Conservation (phyloP, 345 rosid genomes). For the Salix arbutifolia region DNA sequence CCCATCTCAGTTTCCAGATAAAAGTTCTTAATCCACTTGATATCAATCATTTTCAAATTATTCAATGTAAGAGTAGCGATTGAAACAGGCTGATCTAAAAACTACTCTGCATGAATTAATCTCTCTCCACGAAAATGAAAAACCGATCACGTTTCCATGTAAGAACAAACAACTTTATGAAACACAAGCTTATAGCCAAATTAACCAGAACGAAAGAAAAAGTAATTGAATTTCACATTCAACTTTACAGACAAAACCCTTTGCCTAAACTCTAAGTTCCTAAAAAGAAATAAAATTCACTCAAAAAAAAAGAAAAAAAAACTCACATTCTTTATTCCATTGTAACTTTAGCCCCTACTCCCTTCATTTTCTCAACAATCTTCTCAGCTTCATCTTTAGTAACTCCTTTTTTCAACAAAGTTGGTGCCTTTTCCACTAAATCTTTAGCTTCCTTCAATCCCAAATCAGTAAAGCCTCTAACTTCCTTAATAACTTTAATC, state of each 20-base stretch:
- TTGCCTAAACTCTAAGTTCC: background rate
- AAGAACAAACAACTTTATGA: background rate
- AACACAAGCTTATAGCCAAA: background rate
- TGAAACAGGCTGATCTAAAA: background rate
- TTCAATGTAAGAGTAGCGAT: background rate
- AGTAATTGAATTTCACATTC: background rate
- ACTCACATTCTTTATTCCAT: slow-evolving; percentile 56
- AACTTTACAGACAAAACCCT: background rate
- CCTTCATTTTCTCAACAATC: slow-evolving; percentile 77
- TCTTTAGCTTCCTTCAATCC: slow-evolving; percentile 95
- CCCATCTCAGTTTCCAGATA: too few relatives aligned
- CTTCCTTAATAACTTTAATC: slow-evolving; percentile 92
- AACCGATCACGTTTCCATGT: background rate
- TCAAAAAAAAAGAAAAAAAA: background rate
- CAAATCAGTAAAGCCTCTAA: slow-evolving; percentile 69
- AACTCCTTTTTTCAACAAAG: slow-evolving; percentile 78
- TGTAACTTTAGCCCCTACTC: slow-evolving; percentile 70
- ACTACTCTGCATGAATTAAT: background rate
- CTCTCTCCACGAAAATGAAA: background rate
- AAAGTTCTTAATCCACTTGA: background rate
- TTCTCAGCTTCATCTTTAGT: slow-evolving; percentile 88
- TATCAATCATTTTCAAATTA: background rate
- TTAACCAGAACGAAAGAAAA: background rate
- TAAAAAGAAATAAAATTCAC: background rate
- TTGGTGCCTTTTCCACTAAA: slow-evolving; percentile 92